Evolutionary conservation across 164 flowering plant species (phyloP).

Genomic region (Euptelea pleiosperma): DNA sequence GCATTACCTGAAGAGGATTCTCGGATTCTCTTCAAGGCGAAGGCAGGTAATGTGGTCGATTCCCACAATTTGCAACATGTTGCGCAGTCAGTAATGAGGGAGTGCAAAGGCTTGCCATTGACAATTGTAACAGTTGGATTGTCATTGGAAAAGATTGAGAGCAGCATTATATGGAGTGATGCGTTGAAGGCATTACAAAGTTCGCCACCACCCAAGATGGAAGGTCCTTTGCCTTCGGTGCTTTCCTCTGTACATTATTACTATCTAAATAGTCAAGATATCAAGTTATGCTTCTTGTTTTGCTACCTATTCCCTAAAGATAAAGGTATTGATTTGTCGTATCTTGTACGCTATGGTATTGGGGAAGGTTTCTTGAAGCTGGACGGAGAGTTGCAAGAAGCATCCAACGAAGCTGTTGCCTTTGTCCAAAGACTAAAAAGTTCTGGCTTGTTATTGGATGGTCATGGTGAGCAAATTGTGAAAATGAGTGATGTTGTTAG

Average conservation of each 20-base stretch:
- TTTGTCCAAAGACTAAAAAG: conserved; percentile 4
- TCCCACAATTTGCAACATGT: background rate
- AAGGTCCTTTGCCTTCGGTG: no score
- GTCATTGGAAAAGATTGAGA: no score
- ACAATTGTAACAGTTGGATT: no score
- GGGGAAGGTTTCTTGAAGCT: conserved; percentile 5
- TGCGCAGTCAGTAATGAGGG: background rate
- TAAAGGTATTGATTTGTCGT: background rate
- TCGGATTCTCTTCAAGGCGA: background rate
- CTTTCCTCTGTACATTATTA: conserved; percentile 1
- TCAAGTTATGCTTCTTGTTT: no score
- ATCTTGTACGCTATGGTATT: conserved; percentile 2
- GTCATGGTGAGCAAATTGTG: background rate
- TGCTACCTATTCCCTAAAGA: conserved; percentile 8
- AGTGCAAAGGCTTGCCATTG: no score
- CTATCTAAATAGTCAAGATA: background rate
- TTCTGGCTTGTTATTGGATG: conserved; percentile 17
- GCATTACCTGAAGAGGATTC: background rate
- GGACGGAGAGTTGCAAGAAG: conserved; percentile 11
- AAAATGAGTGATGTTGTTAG: conserved; percentile 19
- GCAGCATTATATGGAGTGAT: no score
- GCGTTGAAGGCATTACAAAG: background rate
- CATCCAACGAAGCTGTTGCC: background rate
- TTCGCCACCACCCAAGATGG: background rate
- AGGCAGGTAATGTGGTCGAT: no score